Conservation (phyloP, 1,284 basidiomycete species). For the Rugosomyces carneus region DNA sequence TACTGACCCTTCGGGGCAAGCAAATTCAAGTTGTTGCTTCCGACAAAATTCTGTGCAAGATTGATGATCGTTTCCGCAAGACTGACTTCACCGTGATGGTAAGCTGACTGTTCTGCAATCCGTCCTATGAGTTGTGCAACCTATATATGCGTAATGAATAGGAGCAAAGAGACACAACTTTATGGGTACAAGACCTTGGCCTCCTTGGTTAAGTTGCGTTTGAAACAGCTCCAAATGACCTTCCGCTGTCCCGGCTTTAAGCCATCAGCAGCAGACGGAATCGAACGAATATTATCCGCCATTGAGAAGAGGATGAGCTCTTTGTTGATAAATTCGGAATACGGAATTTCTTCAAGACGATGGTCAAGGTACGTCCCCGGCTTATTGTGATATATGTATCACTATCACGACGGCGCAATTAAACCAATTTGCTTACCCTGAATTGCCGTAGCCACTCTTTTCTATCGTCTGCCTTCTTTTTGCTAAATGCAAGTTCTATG, state of each 20-base stretch:
- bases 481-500: constrained; percentile 98
- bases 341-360: constrained; percentile 80
- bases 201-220: constrained; percentile 87
- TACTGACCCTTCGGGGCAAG: constrained; percentile 92
- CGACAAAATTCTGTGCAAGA: constrained; percentile 92
- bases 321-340: constrained; percentile 96
- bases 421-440: constrained; percentile 44
- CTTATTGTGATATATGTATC: constrained; percentile 30
- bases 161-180: background rate
- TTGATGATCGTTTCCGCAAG: constrained; percentile 89
- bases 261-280: constrained; percentile 91
- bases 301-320: constrained; percentile 99
- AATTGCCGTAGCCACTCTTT: constrained; percentile 98
- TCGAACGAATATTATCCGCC: constrained; percentile 97
- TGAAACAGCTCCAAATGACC: constrained; percentile 94
- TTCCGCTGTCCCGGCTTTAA: constrained; percentile 99
- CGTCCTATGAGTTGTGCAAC: constrained; percentile 96
- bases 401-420: constrained; percentile 1
- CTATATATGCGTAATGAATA: constrained; percentile 28
- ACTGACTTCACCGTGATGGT: constrained; percentile 94
- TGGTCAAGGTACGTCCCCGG: constrained; percentile 96
- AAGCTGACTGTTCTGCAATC: constrained; percentile 89
- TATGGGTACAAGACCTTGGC: constrained; percentile 60
- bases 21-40: constrained; percentile 94
- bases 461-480: constrained; percentile 98